phyloP scores from a whole-genome alignment of 2,329 filamentous ascomycete genomes.

The Trichoderma sp. region DNA sequence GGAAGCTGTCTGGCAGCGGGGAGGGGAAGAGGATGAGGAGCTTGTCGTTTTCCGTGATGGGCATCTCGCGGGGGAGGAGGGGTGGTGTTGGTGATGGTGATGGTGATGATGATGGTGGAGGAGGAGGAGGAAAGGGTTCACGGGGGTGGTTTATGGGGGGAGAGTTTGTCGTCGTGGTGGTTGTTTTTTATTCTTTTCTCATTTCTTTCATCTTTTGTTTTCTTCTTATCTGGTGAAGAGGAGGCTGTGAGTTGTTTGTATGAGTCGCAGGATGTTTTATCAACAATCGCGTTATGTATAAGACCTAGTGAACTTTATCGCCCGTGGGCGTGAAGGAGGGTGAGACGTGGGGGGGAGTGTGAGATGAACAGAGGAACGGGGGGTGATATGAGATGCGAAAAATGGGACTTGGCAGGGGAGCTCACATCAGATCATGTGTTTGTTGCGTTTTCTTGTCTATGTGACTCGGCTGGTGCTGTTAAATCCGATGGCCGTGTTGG shows the following conservation, averaged over 20 bases:
- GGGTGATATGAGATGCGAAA: background rate
- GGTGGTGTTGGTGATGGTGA: too few relatives aligned
- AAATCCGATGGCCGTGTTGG: too few relatives aligned
- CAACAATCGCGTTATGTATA: background rate
- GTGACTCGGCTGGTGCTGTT: too few relatives aligned
- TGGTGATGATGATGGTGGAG: too few relatives aligned
- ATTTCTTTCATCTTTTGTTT: too few relatives aligned
- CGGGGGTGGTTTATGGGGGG: background rate
- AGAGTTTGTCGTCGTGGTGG: background rate
- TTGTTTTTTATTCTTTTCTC: conserved; percentile 1
- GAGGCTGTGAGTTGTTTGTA: background rate
- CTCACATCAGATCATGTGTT: background rate
- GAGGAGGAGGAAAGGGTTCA: too few relatives aligned
- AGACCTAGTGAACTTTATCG: conserved; percentile 20
- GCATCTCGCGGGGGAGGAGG: conserved; percentile 16
- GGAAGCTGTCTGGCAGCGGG: conserved; percentile 41
- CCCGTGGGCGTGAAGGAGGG: background rate
- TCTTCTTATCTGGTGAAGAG: background rate
- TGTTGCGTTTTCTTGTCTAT: too few relatives aligned
- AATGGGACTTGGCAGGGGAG: background rate
- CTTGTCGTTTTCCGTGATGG: conserved; percentile 42
- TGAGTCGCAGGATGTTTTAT: background rate
- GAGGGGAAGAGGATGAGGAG: conserved; percentile 45
- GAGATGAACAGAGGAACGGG: background rate
- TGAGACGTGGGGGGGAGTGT: background rate